Evolutionary conservation across 148 eudicot species (phyloP).

Genomic region (Suaeda aralocaspica): DNA sequence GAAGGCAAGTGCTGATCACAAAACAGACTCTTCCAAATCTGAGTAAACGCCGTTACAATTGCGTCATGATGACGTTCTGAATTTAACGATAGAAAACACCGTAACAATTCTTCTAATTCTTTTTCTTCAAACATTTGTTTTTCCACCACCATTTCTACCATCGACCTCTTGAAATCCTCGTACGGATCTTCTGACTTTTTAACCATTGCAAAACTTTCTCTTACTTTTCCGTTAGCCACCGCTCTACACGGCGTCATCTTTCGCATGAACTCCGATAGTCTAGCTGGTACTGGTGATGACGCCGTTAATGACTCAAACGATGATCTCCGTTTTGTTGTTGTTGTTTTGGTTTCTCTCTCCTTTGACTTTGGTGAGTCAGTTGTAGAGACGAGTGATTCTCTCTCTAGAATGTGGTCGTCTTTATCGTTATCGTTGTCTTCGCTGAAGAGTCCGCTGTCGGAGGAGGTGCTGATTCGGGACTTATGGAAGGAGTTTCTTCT

Average conservation of each 20-base stretch:
- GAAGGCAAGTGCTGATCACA: neutral
- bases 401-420: neutral
- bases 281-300: conserved; percentile 67
- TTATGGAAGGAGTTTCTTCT: conserved; percentile 15
- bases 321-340: neutral
- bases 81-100: conserved; percentile 65
- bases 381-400: neutral
- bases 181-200: conserved; percentile 68
- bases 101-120: conserved; percentile 64
- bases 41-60: conserved; percentile 64
- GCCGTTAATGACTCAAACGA: conserved; percentile 18
- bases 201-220: conserved; percentile 80
- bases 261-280: conserved; percentile 74
- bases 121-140: conserved; percentile 60
- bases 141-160: conserved; percentile 92
- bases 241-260: conserved; percentile 53
- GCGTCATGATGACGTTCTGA: conserved; percentile 47
- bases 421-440: neutral
- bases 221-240: conserved; percentile 65
- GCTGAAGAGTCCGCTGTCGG: conserved; percentile 28
- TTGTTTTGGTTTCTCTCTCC: neutral
- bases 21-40: conserved; percentile 63
- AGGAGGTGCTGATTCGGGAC: conserved; percentile 17
- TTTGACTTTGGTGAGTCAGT: neutral
- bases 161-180: conserved; percentile 69